These are phyloP conservation scores for Saxophila tyrrhenica DNA, from an alignment of 495 filamentous ascomycete species.

Conservation along the genomic window DNA sequence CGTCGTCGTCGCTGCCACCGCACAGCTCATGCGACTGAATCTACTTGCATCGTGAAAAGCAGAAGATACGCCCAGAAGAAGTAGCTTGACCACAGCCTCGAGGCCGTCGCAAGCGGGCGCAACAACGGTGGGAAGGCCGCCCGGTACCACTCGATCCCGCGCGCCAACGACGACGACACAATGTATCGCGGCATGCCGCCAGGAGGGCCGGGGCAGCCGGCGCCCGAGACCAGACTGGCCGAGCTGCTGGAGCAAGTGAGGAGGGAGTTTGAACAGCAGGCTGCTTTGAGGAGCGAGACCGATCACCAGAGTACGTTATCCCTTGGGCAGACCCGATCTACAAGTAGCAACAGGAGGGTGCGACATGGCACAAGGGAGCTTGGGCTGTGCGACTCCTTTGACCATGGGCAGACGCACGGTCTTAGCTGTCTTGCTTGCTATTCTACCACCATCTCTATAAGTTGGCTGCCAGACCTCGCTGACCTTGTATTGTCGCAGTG, in stretches of 20 bases:
- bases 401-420: too few species aligned
- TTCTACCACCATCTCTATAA: too few species aligned
- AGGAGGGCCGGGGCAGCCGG: conserved; percentile 42
- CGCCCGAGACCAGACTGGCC: conserved; percentile 63
- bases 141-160: not conserved
- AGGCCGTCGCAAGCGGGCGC: not conserved
- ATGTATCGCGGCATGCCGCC: conserved; percentile 75
- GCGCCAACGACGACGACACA: not conserved
- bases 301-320: conserved; percentile 42
- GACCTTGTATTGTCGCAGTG: conserved; percentile 40
- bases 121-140: not conserved
- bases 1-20: too few species aligned
- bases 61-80: not conserved
- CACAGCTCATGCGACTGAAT: too few species aligned
- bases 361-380: not conserved
- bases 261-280: conserved; percentile 77
- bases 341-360: too few species aligned
- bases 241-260: conserved; percentile 87
- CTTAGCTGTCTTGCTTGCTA: too few species aligned
- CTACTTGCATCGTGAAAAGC: too few species aligned
- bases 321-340: too few species aligned
- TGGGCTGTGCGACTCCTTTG: too few species aligned
- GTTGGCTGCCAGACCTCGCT: too few species aligned
- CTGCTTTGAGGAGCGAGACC: conserved; percentile 56
- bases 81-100: not conserved